Conservation (phyloP, 2,329 filamentous ascomycete genomes). For the Aureobasidium sp. region DNA sequence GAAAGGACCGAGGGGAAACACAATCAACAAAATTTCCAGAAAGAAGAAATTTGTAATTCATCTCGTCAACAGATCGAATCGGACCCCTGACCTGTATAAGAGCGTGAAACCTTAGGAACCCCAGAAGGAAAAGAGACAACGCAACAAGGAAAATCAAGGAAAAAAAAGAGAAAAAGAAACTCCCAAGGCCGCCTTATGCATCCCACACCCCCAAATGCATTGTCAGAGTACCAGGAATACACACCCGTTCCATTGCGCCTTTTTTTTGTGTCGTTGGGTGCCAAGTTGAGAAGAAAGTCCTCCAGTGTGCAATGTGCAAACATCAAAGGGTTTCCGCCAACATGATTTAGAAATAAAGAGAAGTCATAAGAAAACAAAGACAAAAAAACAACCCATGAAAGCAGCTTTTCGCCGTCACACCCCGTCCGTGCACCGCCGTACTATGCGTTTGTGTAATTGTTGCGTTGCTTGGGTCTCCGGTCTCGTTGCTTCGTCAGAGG, state of each 20-base stretch:
- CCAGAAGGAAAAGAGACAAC: not conserved
- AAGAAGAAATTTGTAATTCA: not conserved
- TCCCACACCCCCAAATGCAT: not conserved
- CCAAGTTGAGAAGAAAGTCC: not conserved
- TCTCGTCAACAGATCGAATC: not conserved
- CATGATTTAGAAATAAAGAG: not conserved
- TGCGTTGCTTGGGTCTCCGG: not conserved
- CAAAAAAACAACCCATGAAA: not conserved
- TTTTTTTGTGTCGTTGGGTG: not conserved
- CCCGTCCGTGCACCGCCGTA: not conserved
- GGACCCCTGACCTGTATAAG: not conserved
- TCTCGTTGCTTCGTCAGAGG: constrained; percentile 6
- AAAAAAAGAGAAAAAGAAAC: not conserved
- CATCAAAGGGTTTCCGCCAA: not conserved
- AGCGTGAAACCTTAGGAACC: not conserved
- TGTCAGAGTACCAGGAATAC: not conserved
- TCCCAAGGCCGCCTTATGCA: not conserved
- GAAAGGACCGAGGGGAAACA: not conserved
- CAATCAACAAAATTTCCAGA: not conserved
- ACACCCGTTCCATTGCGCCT: not conserved
- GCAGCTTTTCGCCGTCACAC: not conserved
- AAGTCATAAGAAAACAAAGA: not conserved
- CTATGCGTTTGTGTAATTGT: constrained; percentile 1
- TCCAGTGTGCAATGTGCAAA: not conserved
- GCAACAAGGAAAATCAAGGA: not conserved